Base-by-base conservation (phyloP, 768 basidiomycete species). In the Gautieria morchelliformis region DNA sequence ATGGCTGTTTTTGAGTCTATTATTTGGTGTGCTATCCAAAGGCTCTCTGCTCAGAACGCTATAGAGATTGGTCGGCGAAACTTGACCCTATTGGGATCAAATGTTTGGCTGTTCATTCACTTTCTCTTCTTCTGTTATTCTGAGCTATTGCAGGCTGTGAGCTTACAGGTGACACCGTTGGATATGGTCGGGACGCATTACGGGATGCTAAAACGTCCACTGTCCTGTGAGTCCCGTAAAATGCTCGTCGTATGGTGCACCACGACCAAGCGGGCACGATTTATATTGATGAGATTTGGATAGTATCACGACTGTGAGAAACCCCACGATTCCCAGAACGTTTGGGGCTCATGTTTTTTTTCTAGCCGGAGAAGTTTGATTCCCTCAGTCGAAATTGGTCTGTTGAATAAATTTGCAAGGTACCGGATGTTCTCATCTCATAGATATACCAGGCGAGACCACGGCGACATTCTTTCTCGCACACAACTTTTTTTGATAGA, bases 341-440 rank as follows among this genome's bases (percentile, higher is more conserved):
- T 58, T 60, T 20, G 58, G 40, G 27, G 27, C 27, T 27, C 20
- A 32, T n/a, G 19, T 11, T 19, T 15, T 19, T 20, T 37, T 12
- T 39, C 19, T 63, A 93, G 87, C 90, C 89, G 2, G 95, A 99
- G 71, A 99, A 99, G 70, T 94, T 92, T 87, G 95, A 98, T 63
- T 88, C 89, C 50, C 70, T 99, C 56, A 97, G 94, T 6, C 77
- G 95, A 45, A 87, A 83, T 63, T 94, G 88, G 91, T 89, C 40
- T 22, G 70, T 55, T 39, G n/a, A 11, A 3, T 39, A n/a, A 11
- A 3, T 47, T 32, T 17, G 41, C 12, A 20, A 27, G 53, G 33
- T 15, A 1, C 35, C 20, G 40, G 17, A 15, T 53, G 60, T 37
- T 32, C 35, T 30, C 15, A 49, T 57, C 33, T 33, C 45, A 24